Base-by-base conservation (phyloP, 2,329 filamentous ascomycete genomes). In the Atkinsonella texensis region DNA sequence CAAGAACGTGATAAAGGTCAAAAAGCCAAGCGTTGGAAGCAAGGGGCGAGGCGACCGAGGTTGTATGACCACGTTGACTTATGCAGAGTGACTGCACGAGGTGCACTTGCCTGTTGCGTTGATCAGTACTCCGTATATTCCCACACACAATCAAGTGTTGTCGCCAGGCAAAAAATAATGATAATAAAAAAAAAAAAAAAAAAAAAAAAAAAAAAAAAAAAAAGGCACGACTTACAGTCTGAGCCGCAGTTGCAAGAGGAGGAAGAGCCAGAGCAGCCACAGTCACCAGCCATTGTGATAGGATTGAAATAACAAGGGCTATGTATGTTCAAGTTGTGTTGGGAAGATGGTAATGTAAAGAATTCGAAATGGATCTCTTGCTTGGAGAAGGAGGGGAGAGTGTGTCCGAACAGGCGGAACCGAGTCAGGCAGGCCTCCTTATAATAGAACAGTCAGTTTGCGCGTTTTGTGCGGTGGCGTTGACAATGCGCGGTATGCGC, bases 181-280 rank as follows among this genome's bases (percentile, higher is more conserved):
- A n/a, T n/a, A n/a, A n/a, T n/a, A n/a, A n/a, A n/a, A n/a, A n/a
- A n/a, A n/a, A n/a, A n/a, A n/a, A n/a, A n/a, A n/a, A n/a, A n/a
- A n/a, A n/a, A n/a, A n/a, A n/a, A n/a, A n/a, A n/a, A n/a, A n/a
- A n/a, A n/a, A n/a, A n/a, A n/a, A n/a, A n/a, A n/a, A n/a, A n/a
- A n/a, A n/a, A n/a, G n/a, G n/a, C n/a, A 12, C 9, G 31, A 62
- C 65, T 46, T 58, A 68, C 65, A 68, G 61, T 59, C 60, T 53
- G 65, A 61, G 63, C 65, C 65, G 57, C 65, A 68, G 62, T 61
- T 65, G 63, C 65, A 67, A 53, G 59, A 54, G 54, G 62, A 60
- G 53, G 61, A 55, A 53, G 55, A 56, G 57, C 64, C 62, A 56
- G 63, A 65, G 61, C 65, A 68, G 56, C 64, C 65, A 56, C 65